These are phyloP conservation scores for Wallacemonas sp. DNA, from an alignment of 208 protist species.

Conservation along the genomic window DNA sequence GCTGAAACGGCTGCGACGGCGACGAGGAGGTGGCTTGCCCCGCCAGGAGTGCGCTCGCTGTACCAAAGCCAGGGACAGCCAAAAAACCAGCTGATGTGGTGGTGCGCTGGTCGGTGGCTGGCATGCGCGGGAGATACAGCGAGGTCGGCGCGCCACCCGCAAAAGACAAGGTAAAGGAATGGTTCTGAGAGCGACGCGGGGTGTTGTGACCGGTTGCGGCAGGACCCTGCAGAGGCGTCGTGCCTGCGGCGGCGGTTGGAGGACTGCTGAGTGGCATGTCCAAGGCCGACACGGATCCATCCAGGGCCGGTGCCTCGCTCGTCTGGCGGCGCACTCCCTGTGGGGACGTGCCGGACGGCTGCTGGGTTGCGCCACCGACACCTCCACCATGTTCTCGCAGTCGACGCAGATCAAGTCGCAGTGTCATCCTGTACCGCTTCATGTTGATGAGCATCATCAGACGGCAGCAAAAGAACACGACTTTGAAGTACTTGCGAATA, in stretches of 20 bases:
- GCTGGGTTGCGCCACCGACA: too few relatives aligned
- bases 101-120: not conserved
- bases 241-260: too few relatives aligned
- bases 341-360: not conserved
- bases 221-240: too few relatives aligned
- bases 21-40: too few relatives aligned
- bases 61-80: not conserved
- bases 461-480: constrained; percentile 54
- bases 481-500: constrained; percentile 45
- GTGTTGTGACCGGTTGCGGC: not conserved
- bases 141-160: not conserved
- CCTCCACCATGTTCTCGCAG: constrained; percentile 2
- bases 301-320: not conserved
- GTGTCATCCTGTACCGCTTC: constrained; percentile 38
- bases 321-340: not conserved
- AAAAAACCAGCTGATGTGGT: constrained; percentile 1
- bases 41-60: too few relatives aligned
- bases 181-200: constrained; percentile 1
- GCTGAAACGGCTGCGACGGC: not conserved
- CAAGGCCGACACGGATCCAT: not conserved
- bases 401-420: not conserved
- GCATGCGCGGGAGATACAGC: constrained; percentile 1
- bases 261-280: not conserved
- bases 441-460: constrained; percentile 64
- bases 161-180: constrained; percentile 11